phyloP scores from a whole-genome alignment of 768 basidiomycete species.

The Vararia minispora region DNA sequence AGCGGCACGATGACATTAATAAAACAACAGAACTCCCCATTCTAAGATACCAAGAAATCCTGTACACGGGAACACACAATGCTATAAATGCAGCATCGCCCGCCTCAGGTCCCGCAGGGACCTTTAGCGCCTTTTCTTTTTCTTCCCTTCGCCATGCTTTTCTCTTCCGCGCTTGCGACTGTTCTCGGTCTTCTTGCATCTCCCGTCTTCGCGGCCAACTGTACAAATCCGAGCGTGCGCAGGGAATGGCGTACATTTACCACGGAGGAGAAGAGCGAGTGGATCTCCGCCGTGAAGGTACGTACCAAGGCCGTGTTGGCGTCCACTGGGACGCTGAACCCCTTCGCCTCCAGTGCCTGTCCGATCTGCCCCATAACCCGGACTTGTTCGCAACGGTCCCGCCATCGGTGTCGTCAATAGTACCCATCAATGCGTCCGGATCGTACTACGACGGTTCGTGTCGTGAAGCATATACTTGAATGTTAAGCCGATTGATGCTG shows the following conservation, averaged over 20 bases:
- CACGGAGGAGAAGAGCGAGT: slow-evolving; percentile 11
- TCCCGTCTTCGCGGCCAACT: slow-evolving; percentile 8
- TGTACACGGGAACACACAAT: too few relatives aligned
- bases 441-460: slow-evolving; percentile 13
- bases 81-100: too few relatives aligned
- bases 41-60: too few relatives aligned
- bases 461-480: neutral
- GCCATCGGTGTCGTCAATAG: slow-evolving; percentile 7
- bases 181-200: too few relatives aligned
- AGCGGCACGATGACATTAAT: too few relatives aligned
- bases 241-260: slow-evolving; percentile 16
- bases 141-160: too few relatives aligned
- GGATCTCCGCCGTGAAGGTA: slow-evolving; percentile 18
- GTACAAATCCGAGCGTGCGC: slow-evolving; percentile 14
- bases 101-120: too few relatives aligned
- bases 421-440: slow-evolving; percentile 7
- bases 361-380: slow-evolving; percentile 11
- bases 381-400: slow-evolving; percentile 5
- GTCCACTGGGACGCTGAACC: slow-evolving; percentile 2
- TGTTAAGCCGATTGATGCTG: neutral
- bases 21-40: too few relatives aligned
- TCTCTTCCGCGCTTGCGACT: too few relatives aligned
- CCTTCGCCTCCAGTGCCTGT: slow-evolving; percentile 7
- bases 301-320: neutral
- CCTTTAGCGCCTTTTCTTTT: too few relatives aligned